Base-by-base conservation (phyloP, 441 rosid species). In the Mallotus japonicus region DNA sequence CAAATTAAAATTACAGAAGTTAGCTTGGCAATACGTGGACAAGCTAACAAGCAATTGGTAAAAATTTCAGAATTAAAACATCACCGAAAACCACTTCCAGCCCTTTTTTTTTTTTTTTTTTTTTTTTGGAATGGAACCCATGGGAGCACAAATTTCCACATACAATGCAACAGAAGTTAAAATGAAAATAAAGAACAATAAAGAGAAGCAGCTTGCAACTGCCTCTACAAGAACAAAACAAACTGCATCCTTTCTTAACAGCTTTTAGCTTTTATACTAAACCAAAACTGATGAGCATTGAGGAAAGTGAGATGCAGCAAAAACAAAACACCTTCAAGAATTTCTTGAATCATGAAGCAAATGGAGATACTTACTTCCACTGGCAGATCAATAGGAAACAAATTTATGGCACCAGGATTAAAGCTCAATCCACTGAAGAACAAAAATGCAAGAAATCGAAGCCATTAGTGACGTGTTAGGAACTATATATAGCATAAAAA, bases 361-460 rank as follows among this genome's bases (percentile, higher is more conserved):
- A 80, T 58, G 40, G 12, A 46, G 60, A 65, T 74, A 86, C 95
- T 87, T 85, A 90, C 97, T 71, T 84, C 84, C 54, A 55, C 72
- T 4, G 85, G 83, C 51, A 74, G 82, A 79, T 85, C 89, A 54
- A 83, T 74, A 20, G 88, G 88, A 81, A 90, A 89, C 84, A 90
- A 75, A 76, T 80, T 87, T 78, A 92, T 86, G 62, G 93, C 86
- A 28, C 79, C 76, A 34, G 88, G 85, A 63, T 87, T 78, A 54
- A 90, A 90, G 75, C 82, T 82, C 79, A 88, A 79, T 70, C 87
- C 96, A 9, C 93, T 92, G 90, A 71, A 58, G 13, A 71, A 61
- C 56, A 20, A 67, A 46, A 24, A 73, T 8, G 67, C 15, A 40
- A 75, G 61, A 76, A 47, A 80, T 14, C 32, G 73, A 2, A 64